phyloP scores from a whole-genome alignment of 306 rosid genomes.

The Lotus japonicus region DNA sequence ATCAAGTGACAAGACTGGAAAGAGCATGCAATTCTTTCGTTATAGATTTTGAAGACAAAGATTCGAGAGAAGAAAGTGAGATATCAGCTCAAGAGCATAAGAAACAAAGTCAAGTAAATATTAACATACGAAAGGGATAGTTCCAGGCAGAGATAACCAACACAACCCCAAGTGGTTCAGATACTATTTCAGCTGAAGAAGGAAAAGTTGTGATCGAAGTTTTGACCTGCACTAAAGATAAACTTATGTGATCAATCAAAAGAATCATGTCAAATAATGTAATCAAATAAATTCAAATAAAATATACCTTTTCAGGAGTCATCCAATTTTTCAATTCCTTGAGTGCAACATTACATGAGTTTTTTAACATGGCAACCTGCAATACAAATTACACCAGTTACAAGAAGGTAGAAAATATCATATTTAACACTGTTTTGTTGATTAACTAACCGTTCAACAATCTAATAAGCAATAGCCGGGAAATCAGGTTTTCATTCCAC shows the following conservation, averaged over 20 bases:
- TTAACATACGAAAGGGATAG: conserved; percentile 90
- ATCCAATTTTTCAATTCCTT: conserved; percentile 71
- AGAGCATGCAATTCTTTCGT: not conserved
- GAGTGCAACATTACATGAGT: conserved; percentile 48
- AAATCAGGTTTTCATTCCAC: not conserved
- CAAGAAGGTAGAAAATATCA: conserved; percentile 14
- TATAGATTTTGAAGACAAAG: conserved; percentile 3
- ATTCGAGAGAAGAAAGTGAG: not conserved
- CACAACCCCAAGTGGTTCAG: conserved; percentile 90
- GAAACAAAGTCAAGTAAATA: conserved; percentile 5
- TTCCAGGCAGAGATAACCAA: conserved; percentile 91
- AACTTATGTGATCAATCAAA: conserved; percentile 6
- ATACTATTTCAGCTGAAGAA: conserved; percentile 88
- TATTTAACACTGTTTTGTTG: not conserved
- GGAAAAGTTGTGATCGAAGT: conserved; percentile 73
- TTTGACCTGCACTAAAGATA: conserved; percentile 51
- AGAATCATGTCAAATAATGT: not conserved
- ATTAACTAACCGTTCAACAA: not conserved
- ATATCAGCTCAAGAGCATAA: not conserved
- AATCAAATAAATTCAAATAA: conserved; percentile 4
- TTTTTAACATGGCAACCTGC: conserved; percentile 71
- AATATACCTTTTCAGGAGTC: conserved; percentile 69
- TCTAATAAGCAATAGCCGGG: not conserved
- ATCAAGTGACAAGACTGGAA: conserved; percentile 81
- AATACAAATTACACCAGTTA: conserved; percentile 20